A percentile compares a stretch with the other conserved stretches of the same genome.
Evolutionary conservation across 805 yeast species (phyloP).

Genomic region (Wickerhamomyces silvicola): DNA sequence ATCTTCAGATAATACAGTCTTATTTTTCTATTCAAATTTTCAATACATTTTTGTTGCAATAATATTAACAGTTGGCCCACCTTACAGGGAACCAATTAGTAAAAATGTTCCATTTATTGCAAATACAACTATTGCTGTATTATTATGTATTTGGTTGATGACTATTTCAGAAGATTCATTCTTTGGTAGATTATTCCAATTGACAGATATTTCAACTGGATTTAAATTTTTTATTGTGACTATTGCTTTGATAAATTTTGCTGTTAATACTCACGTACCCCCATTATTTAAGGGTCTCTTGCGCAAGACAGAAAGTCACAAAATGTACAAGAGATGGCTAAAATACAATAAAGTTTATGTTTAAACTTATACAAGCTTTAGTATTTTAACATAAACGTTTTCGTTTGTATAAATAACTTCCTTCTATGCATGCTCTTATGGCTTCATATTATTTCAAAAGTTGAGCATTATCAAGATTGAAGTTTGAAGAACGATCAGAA

Average conservation of each 20-base stretch:
- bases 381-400: slow-evolving; percentile 32
- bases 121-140: slow-evolving; percentile 46
- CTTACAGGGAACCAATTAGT: slow-evolving; percentile 73
- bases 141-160: slow-evolving; percentile 51
- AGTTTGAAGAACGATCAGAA: slow-evolving; percentile 53
- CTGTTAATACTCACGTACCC: slow-evolving; percentile 28
- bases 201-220: slow-evolving; percentile 49
- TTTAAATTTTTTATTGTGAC: slow-evolving; percentile 48
- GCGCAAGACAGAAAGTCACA: slow-evolving; percentile 31
- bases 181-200: slow-evolving; percentile 67
- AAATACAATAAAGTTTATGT: slow-evolving; percentile 12
- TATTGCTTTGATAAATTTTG: slow-evolving; percentile 44
- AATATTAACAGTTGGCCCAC: slow-evolving; percentile 87
- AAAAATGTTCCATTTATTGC: slow-evolving; percentile 65
- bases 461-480: slow-evolving; percentile 36
- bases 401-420: slow-evolving; percentile 40
- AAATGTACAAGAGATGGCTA: slow-evolving; percentile 29
- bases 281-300: slow-evolving; percentile 24
- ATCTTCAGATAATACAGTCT: slow-evolving; percentile 82
- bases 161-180: slow-evolving; percentile 40
- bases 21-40: slow-evolving; percentile 76
- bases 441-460: slow-evolving; percentile 50
- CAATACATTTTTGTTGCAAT: slow-evolving; percentile 85
- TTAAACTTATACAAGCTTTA: not conserved
- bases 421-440: slow-evolving; percentile 50